Evolutionary conservation across 768 basidiomycete species (phyloP).

Genomic region (Suillus lakei): DNA sequence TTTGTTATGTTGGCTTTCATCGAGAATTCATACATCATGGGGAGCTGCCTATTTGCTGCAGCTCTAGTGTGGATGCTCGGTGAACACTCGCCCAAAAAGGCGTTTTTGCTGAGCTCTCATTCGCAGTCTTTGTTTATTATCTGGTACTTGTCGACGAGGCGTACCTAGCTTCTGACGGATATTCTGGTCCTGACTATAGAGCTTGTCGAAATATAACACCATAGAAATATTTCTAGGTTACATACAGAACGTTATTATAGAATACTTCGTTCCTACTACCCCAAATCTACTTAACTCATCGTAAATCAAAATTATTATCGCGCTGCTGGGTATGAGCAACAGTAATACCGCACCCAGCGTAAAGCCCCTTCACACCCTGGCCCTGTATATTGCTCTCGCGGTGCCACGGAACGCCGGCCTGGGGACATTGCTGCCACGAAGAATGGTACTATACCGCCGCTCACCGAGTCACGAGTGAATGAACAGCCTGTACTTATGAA

Average conservation of each 20-base stretch:
- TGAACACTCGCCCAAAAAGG: not conserved
- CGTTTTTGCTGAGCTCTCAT: not conserved
- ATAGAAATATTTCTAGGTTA: not conserved
- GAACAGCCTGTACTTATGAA: too few relatives aligned
- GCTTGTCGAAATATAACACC: not conserved
- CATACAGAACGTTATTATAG: not conserved
- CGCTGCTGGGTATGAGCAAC: conserved; percentile 86
- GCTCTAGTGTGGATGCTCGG: not conserved
- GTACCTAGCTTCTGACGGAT: not conserved
- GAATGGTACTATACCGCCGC: conserved; percentile 33
- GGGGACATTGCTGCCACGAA: conserved; percentile 39
- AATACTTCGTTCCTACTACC: conserved; percentile 27
- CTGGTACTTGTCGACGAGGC: not conserved
- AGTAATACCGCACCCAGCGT: conserved; percentile 93
- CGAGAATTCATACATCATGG: not conserved
- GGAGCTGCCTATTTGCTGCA: not conserved
- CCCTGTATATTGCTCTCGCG: conserved; percentile 69
- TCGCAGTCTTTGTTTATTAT: not conserved
- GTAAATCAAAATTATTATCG: conserved; percentile 91
- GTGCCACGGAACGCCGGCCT: conserved; percentile 56
- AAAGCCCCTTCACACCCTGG: conserved; percentile 83
- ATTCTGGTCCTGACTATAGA: not conserved
- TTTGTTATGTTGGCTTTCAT: not conserved
- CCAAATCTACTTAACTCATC: conserved; percentile 70
- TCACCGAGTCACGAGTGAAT: too few relatives aligned